These are phyloP conservation scores for Colletotrichum tofieldiae DNA, from an alignment of 2,329 filamentous ascomycete genomes.

Conservation along the genomic window DNA sequence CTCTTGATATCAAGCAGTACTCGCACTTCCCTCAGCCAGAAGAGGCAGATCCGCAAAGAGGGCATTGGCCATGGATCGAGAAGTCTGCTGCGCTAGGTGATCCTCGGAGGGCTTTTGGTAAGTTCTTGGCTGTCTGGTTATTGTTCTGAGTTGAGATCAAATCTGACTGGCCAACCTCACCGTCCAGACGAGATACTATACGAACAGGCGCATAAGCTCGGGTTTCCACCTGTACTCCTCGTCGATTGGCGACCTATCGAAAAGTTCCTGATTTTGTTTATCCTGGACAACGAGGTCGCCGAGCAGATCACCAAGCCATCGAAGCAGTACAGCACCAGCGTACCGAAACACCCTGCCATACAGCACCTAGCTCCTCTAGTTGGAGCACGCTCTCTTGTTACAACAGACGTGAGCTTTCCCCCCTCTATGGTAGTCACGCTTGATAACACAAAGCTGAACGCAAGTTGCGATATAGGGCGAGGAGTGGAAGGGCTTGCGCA, in stretches of 20 bases:
- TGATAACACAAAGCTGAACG: background rate
- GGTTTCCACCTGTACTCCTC: conserved; percentile 25
- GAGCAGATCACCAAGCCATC: conserved; percentile 35
- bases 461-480: conserved; percentile 18
- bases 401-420: conserved; percentile 16
- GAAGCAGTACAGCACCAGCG: conserved; percentile 38
- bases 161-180: background rate
- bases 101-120: conserved; percentile 37
- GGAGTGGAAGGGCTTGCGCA: conserved; percentile 35
- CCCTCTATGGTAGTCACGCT: background rate
- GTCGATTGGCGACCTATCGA: conserved; percentile 37
- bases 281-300: conserved; percentile 39
- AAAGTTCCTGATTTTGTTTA: conserved; percentile 31
- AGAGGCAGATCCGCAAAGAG: conserved; percentile 33
- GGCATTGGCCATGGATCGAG: conserved; percentile 40
- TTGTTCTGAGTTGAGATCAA: background rate
- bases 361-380: conserved; percentile 33
- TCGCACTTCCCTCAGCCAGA: conserved; percentile 35
- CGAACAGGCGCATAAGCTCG: conserved; percentile 33
- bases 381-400: conserved; percentile 35
- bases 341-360: conserved; percentile 38
- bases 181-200: conserved; percentile 30
- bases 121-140: background rate
- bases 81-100: conserved; percentile 30
- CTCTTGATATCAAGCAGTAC: conserved; percentile 27